Evolutionary conservation across 129 eudicot species (phyloP), one percentile per base, ranked within the genome.

Genomic region (Erigeron canadensis): DNA sequence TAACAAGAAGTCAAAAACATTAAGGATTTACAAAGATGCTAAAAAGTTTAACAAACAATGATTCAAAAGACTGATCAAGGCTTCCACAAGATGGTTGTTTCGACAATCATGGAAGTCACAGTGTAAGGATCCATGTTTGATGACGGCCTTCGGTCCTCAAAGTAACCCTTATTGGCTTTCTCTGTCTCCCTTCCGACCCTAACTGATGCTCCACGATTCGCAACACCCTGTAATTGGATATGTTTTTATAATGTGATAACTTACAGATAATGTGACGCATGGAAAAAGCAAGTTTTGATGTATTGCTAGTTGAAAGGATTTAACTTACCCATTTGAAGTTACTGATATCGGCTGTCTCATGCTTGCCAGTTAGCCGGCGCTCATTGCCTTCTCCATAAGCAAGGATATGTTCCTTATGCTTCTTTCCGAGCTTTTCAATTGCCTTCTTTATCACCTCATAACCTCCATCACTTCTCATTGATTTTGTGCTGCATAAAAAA

Each of bases 311-410:
- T 28, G 34, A 28, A 28, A 28, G 34, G 34, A 28, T 28, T 28
- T 28, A 28, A 3, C 34, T 78, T 85, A 88, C 97, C 97, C 96
- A 91, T 69, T 69, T 65, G 84, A 91, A 91, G 15, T 81, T 77
- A 80, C 78, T 74, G 51, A 91, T 88, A 79, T 83, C 82, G 17
- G 92, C 96, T 8, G 97, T 91, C 76, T 91, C 95, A 58, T 88
- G 92, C 60, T 77, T 86, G 56, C 97, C 97, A 2, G 90, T 91
- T 7, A 91, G 89, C 8, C 97, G 83, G 37, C 97, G 87, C 45
- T 91, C 97, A 22, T 91, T 91, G 63, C 97, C 97, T 84, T 87
- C 91, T 1, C 95, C 97, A 58, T 91, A 91, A 13, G 95, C 97
- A 53, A 86, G 83, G 65, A 91, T 91, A 75, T 91, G 96, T 28